These are phyloP conservation scores for Rhizophagus prolifer DNA, from an alignment of 192 early-diverging fungal species.

Conservation along the genomic window DNA sequence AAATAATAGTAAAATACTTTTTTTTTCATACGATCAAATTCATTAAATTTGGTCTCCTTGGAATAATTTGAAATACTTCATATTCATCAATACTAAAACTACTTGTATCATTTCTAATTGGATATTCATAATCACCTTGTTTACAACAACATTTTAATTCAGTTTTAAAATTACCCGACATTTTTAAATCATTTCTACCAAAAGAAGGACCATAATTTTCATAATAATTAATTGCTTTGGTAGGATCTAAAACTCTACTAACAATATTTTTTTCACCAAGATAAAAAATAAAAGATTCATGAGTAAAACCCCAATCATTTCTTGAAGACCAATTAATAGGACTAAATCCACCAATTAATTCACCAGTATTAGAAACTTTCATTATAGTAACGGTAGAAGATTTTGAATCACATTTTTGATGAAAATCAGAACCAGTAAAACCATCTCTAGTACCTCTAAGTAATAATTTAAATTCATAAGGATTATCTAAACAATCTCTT, in stretches of 20 bases:
- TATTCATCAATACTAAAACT: conserved; percentile 18
- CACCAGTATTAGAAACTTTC: conserved; percentile 6
- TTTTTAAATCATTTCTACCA: conserved; percentile 15
- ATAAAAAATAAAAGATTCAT: conserved; percentile 24
- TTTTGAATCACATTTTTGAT: conserved; percentile 10
- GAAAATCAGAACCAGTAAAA: background rate
- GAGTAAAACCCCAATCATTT: conserved; percentile 2
- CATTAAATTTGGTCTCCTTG: background rate
- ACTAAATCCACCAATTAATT: conserved; percentile 16
- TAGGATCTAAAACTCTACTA: conserved; percentile 3
- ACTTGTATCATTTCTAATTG: background rate
- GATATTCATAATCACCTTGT: conserved; percentile 13
- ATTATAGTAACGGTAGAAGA: conserved; percentile 6
- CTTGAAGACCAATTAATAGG: background rate
- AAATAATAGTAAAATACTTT: no score
- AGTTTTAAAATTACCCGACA: conserved; percentile 1
- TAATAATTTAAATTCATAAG: conserved; percentile 26
- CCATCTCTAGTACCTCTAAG: conserved; percentile 25
- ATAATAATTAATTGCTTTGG: background rate
- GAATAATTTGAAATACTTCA: conserved; percentile 14
- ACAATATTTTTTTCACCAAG: background rate
- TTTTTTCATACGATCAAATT: background rate
- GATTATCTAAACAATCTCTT: background rate
- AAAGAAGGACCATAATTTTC: conserved; percentile 21
- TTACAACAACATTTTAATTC: conserved; percentile 15